These are phyloP conservation scores for Aureoboletus auriporus DNA, from an alignment of 768 basidiomycete genomes.

Conservation along the genomic window DNA sequence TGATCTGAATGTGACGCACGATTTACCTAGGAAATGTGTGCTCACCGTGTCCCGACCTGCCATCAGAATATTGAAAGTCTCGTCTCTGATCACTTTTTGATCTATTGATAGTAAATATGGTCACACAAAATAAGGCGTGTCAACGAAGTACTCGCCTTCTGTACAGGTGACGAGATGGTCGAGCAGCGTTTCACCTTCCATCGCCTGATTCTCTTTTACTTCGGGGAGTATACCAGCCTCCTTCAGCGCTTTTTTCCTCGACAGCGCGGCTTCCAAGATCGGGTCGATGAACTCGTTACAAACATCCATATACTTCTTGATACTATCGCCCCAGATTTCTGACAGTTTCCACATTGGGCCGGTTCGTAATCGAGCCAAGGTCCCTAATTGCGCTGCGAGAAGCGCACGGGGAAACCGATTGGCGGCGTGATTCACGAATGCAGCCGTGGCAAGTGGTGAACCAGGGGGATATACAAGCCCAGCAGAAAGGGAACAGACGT, in stretches of 20 bases:
- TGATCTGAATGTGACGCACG: too few relatives aligned
- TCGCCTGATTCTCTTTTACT: conserved; percentile 1
- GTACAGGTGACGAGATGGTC: conserved; percentile 29
- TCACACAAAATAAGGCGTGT: not conserved
- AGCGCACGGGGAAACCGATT: conserved; percentile 47
- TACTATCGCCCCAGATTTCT: conserved; percentile 50
- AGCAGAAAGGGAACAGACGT: conserved; percentile 43
- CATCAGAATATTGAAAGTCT: conserved; percentile 35
- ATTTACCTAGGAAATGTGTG: not conserved
- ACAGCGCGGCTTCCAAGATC: conserved; percentile 45
- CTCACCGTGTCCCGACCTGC: conserved; percentile 34
- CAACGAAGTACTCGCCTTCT: conserved; percentile 16
- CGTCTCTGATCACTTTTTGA: conserved; percentile 30
- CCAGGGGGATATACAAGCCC: conserved; percentile 45
- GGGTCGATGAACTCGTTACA: conserved; percentile 52
- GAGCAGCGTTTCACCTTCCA: conserved; percentile 27
- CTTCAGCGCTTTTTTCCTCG: conserved; percentile 29
- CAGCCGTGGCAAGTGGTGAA: conserved; percentile 10
- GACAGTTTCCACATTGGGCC: conserved; percentile 47
- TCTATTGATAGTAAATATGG: conserved; percentile 15
- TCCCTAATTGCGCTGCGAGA: conserved; percentile 41
- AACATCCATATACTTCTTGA: conserved; percentile 41
- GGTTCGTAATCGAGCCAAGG: conserved; percentile 36
- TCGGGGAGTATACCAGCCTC: conserved; percentile 19
- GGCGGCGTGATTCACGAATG: conserved; percentile 30